These are phyloP conservation scores for Metarhizium rileyi DNA, from an alignment of 2,329 filamentous ascomycete genomes.

Conservation along the genomic window DNA sequence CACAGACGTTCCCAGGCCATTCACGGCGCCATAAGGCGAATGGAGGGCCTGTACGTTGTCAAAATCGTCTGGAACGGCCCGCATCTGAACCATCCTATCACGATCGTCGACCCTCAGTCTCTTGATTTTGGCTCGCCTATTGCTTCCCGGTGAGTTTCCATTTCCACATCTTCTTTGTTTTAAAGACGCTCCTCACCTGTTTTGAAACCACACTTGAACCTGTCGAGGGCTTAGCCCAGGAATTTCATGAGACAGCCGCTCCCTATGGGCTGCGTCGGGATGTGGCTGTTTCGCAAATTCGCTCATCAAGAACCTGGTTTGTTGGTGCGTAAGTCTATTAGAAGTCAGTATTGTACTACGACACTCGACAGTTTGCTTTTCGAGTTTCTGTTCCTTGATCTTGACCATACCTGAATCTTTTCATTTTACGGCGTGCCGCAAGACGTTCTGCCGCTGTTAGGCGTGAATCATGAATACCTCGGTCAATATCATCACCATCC, in stretches of 20 bases:
- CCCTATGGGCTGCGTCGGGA: constrained; percentile 82
- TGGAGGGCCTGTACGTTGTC: constrained; percentile 61
- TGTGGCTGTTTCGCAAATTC: constrained; percentile 93
- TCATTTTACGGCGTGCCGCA: constrained; percentile 57
- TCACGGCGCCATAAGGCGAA: constrained; percentile 54
- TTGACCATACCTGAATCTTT: constrained; percentile 59
- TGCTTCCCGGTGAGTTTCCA: constrained; percentile 8
- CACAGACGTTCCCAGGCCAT: constrained; percentile 37
- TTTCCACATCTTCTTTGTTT: neutral
- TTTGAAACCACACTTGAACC: constrained; percentile 98
- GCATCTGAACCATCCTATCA: constrained; percentile 63
- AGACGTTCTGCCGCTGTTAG: constrained; percentile 48
- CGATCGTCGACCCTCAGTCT: constrained; percentile 60
- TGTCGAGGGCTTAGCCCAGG: constrained; percentile 85
- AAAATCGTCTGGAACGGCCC: constrained; percentile 60
- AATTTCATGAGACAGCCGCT: constrained; percentile 79
- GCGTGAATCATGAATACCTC: constrained; percentile 24
- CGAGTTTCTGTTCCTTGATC: neutral
- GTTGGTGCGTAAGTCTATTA: constrained; percentile 77
- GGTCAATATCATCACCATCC: constrained; percentile 39
- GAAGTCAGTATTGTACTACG: constrained; percentile 24
- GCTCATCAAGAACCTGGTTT: constrained; percentile 96
- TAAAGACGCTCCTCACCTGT: constrained; percentile 57
- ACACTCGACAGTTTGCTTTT: neutral
- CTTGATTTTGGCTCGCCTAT: constrained; percentile 62